phyloP scores from a whole-genome alignment of 2,329 filamentous ascomycete genomes.

The Botrytis hyacinthi region DNA sequence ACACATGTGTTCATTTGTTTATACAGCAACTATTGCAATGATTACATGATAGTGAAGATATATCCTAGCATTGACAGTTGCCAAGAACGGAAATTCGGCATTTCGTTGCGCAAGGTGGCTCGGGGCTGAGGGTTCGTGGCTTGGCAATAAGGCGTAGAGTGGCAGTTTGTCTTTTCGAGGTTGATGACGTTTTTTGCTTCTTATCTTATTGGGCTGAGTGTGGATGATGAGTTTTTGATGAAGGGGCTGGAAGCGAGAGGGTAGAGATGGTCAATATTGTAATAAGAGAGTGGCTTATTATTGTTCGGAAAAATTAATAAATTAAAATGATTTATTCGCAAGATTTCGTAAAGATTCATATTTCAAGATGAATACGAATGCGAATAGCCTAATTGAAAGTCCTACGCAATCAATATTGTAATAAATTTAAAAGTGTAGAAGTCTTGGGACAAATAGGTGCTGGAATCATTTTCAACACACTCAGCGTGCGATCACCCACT shows the following conservation, averaged over 20 bases:
- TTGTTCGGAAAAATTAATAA: background rate
- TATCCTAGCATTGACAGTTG: background rate
- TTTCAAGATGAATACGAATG: background rate
- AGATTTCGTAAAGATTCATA: background rate
- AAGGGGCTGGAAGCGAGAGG: constrained; percentile 9
- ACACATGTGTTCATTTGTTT: background rate
- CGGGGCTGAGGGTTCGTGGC: constrained; percentile 6
- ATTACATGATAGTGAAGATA: background rate
- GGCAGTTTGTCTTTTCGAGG: background rate
- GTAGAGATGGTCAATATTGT: background rate
- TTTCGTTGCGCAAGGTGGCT: background rate
- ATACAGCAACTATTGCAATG: background rate
- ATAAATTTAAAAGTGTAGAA: background rate
- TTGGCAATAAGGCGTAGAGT: background rate
- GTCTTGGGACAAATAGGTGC: background rate
- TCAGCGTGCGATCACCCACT: background rate
- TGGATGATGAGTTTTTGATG: background rate
- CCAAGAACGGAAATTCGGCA: constrained; percentile 14
- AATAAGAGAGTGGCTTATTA: background rate
- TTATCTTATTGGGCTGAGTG: background rate
- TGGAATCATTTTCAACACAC: background rate
- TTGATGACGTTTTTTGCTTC: constrained; percentile 8
- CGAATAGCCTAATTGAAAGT: background rate
- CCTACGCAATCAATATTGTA: background rate
- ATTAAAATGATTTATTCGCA: background rate